Evolutionary conservation across 441 rosid species (phyloP).

Genomic region (Syzygium syzygioides): DNA sequence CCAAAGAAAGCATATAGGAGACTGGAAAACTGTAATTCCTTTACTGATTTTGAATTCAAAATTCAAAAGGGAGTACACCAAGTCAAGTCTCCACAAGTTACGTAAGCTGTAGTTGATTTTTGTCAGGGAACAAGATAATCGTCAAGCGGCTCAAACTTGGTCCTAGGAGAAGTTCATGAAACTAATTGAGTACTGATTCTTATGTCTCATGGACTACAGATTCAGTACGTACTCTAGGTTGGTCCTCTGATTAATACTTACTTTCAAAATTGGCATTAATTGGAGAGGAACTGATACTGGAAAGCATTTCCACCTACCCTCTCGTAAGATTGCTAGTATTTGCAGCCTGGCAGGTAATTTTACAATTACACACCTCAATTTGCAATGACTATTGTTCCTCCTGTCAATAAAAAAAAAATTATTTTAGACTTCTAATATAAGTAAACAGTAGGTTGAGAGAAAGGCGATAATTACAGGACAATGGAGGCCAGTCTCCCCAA

Average conservation of each 20-base stretch:
- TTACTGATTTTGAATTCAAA: background rate
- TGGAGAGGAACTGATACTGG: background rate
- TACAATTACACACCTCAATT: background rate
- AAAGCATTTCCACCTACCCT: background rate
- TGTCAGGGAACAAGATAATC: background rate
- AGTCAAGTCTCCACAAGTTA: background rate
- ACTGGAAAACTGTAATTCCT: background rate
- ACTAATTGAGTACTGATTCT: background rate
- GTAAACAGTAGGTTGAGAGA: background rate
- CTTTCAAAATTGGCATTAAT: background rate
- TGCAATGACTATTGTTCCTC: background rate
- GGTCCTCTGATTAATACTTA: background rate
- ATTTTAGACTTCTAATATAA: background rate
- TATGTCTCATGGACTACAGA: background rate
- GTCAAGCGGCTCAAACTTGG: background rate
- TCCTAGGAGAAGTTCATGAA: background rate
- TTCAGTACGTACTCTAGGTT: background rate
- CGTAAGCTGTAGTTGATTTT: background rate
- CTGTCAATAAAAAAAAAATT: background rate
- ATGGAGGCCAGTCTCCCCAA: background rate
- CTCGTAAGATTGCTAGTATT: no score
- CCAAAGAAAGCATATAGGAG: background rate
- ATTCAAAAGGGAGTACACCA: background rate
- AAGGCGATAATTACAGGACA: background rate
- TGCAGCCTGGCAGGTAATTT: background rate